Conservation (phyloP, 129 eudicot species). For the Flaveria linearis region DNA sequence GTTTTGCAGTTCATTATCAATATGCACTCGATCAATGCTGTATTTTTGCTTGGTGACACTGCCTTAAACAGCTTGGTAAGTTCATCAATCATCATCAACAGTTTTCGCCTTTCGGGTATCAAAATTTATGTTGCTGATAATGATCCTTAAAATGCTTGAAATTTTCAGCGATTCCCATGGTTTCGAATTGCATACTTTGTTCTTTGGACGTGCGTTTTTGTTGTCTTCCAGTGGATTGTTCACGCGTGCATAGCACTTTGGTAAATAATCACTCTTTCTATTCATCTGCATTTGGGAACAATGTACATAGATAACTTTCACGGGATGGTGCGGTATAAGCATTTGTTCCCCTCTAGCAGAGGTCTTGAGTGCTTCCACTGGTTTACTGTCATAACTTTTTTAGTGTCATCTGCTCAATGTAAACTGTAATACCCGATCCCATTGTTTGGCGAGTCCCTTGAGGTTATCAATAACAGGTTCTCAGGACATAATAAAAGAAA, state of each 20-base stretch:
- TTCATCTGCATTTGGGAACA: background rate
- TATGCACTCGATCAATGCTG: constrained; percentile 85
- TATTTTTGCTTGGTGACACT: constrained; percentile 84
- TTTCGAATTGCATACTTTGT: constrained; percentile 85
- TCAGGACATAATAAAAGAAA: no score
- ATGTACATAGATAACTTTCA: background rate
- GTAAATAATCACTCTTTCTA: constrained; percentile 35
- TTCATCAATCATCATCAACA: background rate
- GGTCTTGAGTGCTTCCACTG: no score
- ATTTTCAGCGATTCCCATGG: constrained; percentile 87
- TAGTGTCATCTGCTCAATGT: no score
- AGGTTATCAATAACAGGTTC: no score
- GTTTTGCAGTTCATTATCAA: constrained; percentile 66
- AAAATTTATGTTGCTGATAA: background rate
- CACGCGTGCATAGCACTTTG: constrained; percentile 75
- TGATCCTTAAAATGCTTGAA: background rate
- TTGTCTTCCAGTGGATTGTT: constrained; percentile 79
- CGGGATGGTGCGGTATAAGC: no score
- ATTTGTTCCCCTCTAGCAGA: no score
- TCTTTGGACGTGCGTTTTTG: constrained; percentile 78
- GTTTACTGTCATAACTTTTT: no score
- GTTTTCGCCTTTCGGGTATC: background rate
- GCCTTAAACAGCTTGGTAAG: constrained; percentile 80
- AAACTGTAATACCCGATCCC: no score
- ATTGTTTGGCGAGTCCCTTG: no score